Conservation (phyloP, 2,329 filamentous ascomycete genomes). For the Claviceps quebecensis region DNA sequence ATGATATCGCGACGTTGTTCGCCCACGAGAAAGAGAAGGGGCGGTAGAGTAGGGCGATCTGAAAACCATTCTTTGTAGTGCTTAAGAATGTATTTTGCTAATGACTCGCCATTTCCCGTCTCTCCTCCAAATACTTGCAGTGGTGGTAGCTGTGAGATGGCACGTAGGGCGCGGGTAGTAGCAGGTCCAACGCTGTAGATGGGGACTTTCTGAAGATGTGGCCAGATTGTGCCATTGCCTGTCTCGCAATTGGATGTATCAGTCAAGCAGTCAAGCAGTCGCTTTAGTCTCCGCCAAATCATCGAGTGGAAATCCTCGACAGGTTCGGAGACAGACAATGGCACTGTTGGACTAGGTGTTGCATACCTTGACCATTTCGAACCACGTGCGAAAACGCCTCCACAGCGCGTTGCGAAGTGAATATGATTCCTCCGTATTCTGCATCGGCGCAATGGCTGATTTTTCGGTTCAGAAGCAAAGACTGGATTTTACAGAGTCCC, state of each 20-base stretch:
- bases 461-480: conserved; percentile 29
- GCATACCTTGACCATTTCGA: conserved; percentile 31
- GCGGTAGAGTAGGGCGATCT: conserved; percentile 32
- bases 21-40: conserved; percentile 76
- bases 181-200: conserved; percentile 73
- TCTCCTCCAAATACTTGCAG: conserved; percentile 62
- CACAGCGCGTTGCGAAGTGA: conserved; percentile 72
- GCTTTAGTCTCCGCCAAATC: no score
- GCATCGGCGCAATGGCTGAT: conserved; percentile 25
- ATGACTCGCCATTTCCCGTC: conserved; percentile 69
- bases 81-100: conserved; percentile 64
- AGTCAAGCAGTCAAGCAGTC: not conserved
- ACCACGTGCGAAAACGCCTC: conserved; percentile 59
- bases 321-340: not conserved
- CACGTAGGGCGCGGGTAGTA: conserved; percentile 58
- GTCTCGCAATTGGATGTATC: not conserved
- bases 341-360: not conserved
- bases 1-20: conserved; percentile 86
- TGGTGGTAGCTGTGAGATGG: conserved; percentile 32
- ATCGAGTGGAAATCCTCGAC: no score
- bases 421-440: conserved; percentile 63
- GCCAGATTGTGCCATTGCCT: conserved; percentile 15
- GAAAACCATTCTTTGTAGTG: conserved; percentile 52
- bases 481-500: conserved; percentile 39
- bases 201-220: conserved; percentile 40